Percentiles rank a stretch among this genome's conserved stretches.
Evolutionary conservation across 2,329 filamentous ascomycete genomes (phyloP).

Genomic region (Ceratocystis ficicola): DNA sequence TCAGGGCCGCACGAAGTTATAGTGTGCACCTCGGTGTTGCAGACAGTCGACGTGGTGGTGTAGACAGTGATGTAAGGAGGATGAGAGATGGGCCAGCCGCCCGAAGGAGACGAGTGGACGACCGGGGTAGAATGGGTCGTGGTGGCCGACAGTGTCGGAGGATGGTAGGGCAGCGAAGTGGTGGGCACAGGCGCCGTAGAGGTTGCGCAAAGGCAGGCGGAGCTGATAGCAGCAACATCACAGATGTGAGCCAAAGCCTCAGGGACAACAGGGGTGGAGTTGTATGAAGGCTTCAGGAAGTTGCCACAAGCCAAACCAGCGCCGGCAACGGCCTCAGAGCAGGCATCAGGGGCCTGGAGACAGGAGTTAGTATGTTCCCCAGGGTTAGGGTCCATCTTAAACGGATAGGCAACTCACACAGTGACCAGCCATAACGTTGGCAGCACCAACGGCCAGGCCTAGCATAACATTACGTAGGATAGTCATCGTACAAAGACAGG

Average conservation of each 20-base stretch:
- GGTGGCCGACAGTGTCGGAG: neutral
- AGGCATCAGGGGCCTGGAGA: slow-evolving; percentile 11
- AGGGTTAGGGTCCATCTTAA: neutral
- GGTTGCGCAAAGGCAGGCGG: slow-evolving; percentile 58
- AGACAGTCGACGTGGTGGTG: slow-evolving; percentile 44
- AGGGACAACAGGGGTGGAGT: slow-evolving; percentile 25
- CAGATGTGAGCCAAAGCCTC: slow-evolving; percentile 27
- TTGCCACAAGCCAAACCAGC: slow-evolving; percentile 28
- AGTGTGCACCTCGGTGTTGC: slow-evolving; percentile 46
- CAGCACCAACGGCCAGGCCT: slow-evolving; percentile 12
- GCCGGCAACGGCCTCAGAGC: slow-evolving; percentile 26
- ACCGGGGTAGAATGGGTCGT: neutral
- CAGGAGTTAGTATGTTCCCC: neutral
- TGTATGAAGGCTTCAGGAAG: slow-evolving; percentile 22
- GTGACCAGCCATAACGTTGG: slow-evolving; percentile 3
- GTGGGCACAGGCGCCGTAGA: neutral
- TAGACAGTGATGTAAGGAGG: slow-evolving; percentile 39
- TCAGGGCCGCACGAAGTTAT: slow-evolving; percentile 46
- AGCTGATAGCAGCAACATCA: slow-evolving; percentile 41
- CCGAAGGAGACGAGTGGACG: slow-evolving; percentile 6
- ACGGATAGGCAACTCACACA: slow-evolving; percentile 13
- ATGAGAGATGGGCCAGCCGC: slow-evolving; percentile 5
- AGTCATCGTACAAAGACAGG: slow-evolving; percentile 13
- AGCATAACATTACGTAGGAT: slow-evolving; percentile 17
- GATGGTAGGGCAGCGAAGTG: neutral